These are phyloP conservation scores for Colletotrichum paranaense DNA, from an alignment of 2,329 filamentous ascomycete species.

Conservation along the genomic window DNA sequence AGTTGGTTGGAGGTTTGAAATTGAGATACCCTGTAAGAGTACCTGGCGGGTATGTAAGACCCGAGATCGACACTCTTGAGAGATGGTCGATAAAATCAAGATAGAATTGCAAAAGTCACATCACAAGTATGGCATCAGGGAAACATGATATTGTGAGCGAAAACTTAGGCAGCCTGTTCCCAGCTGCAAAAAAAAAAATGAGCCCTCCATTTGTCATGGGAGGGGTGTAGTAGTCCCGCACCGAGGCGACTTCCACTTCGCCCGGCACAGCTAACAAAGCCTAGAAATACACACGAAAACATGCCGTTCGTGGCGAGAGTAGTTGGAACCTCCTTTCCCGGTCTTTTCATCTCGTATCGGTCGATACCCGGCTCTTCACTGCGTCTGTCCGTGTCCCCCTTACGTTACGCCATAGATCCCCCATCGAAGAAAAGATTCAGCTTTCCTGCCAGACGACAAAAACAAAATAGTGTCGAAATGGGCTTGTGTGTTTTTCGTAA, in stretches of 20 bases:
- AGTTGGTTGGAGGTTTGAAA: not conserved
- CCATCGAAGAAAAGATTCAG: conserved; percentile 7
- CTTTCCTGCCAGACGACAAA: not conserved
- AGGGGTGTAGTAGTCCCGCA: conserved; percentile 16
- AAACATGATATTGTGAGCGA: not conserved
- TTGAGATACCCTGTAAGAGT: conserved; percentile 31
- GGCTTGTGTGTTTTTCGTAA: not conserved
- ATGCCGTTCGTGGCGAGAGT: conserved; percentile 10
- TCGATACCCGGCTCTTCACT: not conserved
- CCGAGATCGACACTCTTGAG: not conserved
- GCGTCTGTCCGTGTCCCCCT: not conserved
- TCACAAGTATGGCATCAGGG: not conserved
- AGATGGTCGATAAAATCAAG: not conserved
- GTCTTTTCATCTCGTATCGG: conserved; percentile 12
- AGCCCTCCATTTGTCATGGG: conserved; percentile 27
- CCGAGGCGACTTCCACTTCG: not conserved
- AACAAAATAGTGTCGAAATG: not conserved
- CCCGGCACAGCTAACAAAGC: not conserved
- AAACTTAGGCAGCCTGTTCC: conserved; percentile 7
- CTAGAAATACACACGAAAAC: conserved; percentile 32
- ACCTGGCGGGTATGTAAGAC: not conserved
- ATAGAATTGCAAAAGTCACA: not conserved
- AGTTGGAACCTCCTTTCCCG: not conserved
- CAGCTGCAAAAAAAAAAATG: conserved; percentile 1
- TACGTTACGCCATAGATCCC: conserved; percentile 20